These are phyloP conservation scores for Globisporangium middletonii DNA, from an alignment of 352 stramenopile genomes.

Conservation along the genomic window DNA sequence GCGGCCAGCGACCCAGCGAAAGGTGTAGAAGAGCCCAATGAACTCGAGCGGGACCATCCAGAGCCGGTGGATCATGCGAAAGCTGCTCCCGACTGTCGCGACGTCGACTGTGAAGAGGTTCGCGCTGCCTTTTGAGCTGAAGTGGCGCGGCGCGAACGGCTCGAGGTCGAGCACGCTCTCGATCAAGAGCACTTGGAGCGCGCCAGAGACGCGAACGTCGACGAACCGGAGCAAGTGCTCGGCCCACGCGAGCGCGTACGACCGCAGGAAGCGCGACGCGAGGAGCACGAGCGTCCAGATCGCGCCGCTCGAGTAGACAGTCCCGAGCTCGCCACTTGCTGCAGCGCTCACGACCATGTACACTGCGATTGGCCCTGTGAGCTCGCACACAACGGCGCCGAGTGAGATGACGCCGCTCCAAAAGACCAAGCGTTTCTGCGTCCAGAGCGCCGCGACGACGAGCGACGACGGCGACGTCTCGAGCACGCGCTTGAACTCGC, in stretches of 20 bases:
- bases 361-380: slow-evolving; percentile 22
- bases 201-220: slow-evolving; percentile 11
- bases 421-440: slow-evolving; percentile 17
- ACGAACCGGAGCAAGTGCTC: slow-evolving; percentile 26
- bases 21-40: slow-evolving; percentile 11
- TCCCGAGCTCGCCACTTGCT: slow-evolving; percentile 15
- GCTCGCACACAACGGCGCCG: slow-evolving; percentile 21
- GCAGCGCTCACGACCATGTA: slow-evolving; percentile 22
- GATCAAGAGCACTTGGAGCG: slow-evolving; percentile 26
- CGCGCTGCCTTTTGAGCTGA: neutral
- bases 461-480: slow-evolving; percentile 15
- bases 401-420: slow-evolving; percentile 26
- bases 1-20: slow-evolving; percentile 12
- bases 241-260: slow-evolving; percentile 23
- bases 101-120: slow-evolving; percentile 32
- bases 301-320: slow-evolving; percentile 19
- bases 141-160: neutral
- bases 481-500: slow-evolving; percentile 17
- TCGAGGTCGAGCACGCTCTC: slow-evolving; percentile 18
- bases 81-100: slow-evolving; percentile 13
- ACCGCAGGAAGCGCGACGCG: slow-evolving; percentile 23
- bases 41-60: slow-evolving; percentile 29
- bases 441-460: slow-evolving; percentile 16
- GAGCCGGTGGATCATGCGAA: slow-evolving; percentile 25
- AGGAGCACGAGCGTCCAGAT: slow-evolving; percentile 27